These are phyloP conservation scores for Metarhizium sp. DNA, from an alignment of 2,329 filamentous ascomycete genomes.

Conservation along the genomic window DNA sequence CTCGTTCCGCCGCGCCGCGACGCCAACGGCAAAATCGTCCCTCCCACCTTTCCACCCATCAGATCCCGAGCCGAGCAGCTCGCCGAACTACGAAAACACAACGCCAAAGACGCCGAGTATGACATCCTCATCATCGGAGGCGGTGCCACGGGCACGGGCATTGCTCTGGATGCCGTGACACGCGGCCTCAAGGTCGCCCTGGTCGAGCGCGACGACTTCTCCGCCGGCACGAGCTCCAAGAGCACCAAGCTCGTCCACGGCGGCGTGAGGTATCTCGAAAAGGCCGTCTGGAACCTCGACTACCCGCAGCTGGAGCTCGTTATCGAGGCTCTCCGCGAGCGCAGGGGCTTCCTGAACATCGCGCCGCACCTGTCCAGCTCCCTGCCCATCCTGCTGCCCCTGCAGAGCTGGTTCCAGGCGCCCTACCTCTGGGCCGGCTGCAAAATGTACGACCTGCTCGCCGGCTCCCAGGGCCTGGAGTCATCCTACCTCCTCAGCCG, in stretches of 20 bases:
- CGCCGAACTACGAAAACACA: constrained; percentile 27
- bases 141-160: constrained; percentile 70
- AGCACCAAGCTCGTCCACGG: constrained; percentile 83
- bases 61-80: constrained; percentile 29
- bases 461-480: constrained; percentile 74
- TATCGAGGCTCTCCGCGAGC: constrained; percentile 71
- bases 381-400: constrained; percentile 74
- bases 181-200: constrained; percentile 71
- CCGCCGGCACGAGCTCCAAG: constrained; percentile 73
- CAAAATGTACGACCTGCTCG: constrained; percentile 74
- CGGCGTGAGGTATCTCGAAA: constrained; percentile 76
- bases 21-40: constrained; percentile 24
- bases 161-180: constrained; percentile 72
- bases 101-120: constrained; percentile 38
- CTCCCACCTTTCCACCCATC: constrained; percentile 25
- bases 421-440: constrained; percentile 64
- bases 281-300: constrained; percentile 77
- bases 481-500: constrained; percentile 74
- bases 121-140: constrained; percentile 73
- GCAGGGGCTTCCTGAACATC: constrained; percentile 74
- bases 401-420: constrained; percentile 76
- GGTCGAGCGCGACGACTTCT: constrained; percentile 77
- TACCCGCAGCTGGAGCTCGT: constrained; percentile 76
- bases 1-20: constrained; percentile 27
- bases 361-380: constrained; percentile 74